A percentile compares a stretch with the other conserved stretches of the same genome.
These are phyloP conservation scores for Ampelomyces quisqualis DNA, from an alignment of 2,329 filamentous ascomycete genomes.

Conservation along the genomic window DNA sequence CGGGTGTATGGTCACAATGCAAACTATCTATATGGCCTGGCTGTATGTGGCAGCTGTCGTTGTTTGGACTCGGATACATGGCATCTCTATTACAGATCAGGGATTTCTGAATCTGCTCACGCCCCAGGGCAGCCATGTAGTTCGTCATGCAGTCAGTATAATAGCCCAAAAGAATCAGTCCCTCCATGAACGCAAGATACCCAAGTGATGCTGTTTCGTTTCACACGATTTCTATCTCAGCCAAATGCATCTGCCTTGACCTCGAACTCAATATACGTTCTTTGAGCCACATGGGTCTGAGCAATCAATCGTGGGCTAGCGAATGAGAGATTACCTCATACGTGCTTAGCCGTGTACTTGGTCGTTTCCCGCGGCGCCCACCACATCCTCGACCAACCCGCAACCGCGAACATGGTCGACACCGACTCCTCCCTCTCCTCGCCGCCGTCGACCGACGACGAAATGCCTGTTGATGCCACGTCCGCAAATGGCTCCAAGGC, in stretches of 20 bases:
- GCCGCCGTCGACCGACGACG: slow-evolving; percentile 61
- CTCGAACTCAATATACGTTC: slow-evolving; percentile 1
- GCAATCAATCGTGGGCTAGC: slow-evolving; percentile 31
- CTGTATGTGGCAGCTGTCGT: no score
- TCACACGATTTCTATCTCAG: no score
- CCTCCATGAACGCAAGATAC: background rate
- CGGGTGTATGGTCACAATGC: no score
- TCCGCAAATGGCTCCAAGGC: slow-evolving; percentile 28
- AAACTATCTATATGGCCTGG: no score
- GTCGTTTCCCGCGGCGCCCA: slow-evolving; percentile 24
- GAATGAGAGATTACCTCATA: slow-evolving; percentile 42
- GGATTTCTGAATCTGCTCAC: no score
- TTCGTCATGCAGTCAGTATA: no score
- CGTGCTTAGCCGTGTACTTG: slow-evolving; percentile 33
- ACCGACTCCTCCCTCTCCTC: slow-evolving; percentile 60
- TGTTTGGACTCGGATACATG: no score
- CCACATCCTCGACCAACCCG: slow-evolving; percentile 21
- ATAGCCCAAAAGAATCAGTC: no score
- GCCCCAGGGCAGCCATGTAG: no score
- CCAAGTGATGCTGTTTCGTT: no score
- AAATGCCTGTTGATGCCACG: slow-evolving; percentile 41
- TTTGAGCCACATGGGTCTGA: slow-evolving; percentile 16
- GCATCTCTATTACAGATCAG: no score
- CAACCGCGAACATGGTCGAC: slow-evolving; percentile 52
- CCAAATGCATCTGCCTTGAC: background rate